Conservation (phyloP, 495 filamentous ascomycete species). For the Aspergillus affinis region DNA sequence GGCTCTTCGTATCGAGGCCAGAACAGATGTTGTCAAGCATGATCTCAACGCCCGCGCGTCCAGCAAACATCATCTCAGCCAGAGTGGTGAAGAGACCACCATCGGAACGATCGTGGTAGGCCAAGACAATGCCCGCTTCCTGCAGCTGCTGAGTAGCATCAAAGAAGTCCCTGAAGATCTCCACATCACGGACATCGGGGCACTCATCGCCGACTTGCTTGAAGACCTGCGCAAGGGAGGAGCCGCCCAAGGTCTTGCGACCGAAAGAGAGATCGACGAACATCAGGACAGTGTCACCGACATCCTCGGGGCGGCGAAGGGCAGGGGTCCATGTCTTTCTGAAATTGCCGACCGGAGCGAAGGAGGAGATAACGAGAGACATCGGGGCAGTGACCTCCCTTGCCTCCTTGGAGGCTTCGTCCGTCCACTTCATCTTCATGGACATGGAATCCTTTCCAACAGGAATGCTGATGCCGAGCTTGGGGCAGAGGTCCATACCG, state of each 20-base stretch:
- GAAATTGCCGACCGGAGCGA: slow-evolving; percentile 76
- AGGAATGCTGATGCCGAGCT: slow-evolving; percentile 85
- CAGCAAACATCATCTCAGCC: slow-evolving; percentile 98
- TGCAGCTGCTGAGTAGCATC: slow-evolving; percentile 86
- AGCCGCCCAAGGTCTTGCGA: slow-evolving; percentile 80
- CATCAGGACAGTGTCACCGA: slow-evolving; percentile 85
- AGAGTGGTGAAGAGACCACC: slow-evolving; percentile 91
- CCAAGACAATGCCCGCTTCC: slow-evolving; percentile 81
- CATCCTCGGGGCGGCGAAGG: slow-evolving; percentile 77
- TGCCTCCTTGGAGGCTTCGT: slow-evolving; percentile 59
- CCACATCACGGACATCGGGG: slow-evolving; percentile 80
- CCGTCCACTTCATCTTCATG: slow-evolving; percentile 97
- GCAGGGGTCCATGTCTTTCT: slow-evolving; percentile 91
- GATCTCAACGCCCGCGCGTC: slow-evolving; percentile 83
- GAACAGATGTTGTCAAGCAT: slow-evolving; percentile 71
- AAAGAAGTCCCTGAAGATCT: slow-evolving; percentile 86
- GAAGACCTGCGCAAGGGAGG: slow-evolving; percentile 89
- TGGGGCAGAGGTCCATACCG: slow-evolving; percentile 80
- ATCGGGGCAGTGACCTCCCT: slow-evolving; percentile 92
- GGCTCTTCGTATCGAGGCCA: slow-evolving; percentile 54
- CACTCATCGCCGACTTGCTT: slow-evolving; percentile 79
- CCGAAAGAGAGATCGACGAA: slow-evolving; percentile 86
- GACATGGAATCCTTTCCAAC: slow-evolving; percentile 98
- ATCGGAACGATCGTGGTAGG: slow-evolving; percentile 93
- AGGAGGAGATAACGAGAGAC: slow-evolving; percentile 86